Percentiles rank a stretch among this genome's conserved stretches.
Evolutionary conservation across 2,329 filamentous ascomycete species (phyloP).

Genomic region (Colletotrichum sp.): DNA sequence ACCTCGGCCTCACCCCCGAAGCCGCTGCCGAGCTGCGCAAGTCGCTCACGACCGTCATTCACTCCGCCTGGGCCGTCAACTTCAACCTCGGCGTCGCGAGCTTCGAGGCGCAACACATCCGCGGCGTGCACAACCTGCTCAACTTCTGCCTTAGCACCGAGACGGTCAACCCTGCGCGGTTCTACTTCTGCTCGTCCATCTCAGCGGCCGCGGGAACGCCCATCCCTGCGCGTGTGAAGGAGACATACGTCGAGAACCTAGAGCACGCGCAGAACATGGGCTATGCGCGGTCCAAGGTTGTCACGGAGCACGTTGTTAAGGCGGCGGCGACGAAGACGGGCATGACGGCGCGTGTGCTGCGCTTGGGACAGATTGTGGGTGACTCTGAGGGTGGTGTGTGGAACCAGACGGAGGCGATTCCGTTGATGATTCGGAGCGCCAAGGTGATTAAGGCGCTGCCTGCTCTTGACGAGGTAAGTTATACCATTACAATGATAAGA

Average conservation of each 20-base stretch:
- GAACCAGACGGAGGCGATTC: slow-evolving; percentile 55
- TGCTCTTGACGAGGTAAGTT: slow-evolving; percentile 37
- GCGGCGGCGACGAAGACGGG: slow-evolving; percentile 31
- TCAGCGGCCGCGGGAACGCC: slow-evolving; percentile 44
- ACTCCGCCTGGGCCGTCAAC: slow-evolving; percentile 60
- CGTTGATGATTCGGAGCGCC: slow-evolving; percentile 52
- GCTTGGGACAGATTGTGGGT: slow-evolving; percentile 51
- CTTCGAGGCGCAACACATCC: slow-evolving; percentile 52
- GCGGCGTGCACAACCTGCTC: slow-evolving; percentile 49
- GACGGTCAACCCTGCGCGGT: slow-evolving; percentile 35
- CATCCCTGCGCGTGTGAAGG: slow-evolving; percentile 36
- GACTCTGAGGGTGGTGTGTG: slow-evolving; percentile 50
- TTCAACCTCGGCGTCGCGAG: slow-evolving; percentile 54
- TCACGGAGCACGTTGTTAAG: slow-evolving; percentile 49
- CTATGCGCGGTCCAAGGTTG: slow-evolving; percentile 55
- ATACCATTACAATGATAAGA: no score
- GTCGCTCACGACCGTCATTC: slow-evolving; percentile 47
- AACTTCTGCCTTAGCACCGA: slow-evolving; percentile 40
- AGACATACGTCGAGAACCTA: slow-evolving; percentile 38
- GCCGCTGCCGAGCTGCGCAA: slow-evolving; percentile 29
- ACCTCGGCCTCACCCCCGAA: slow-evolving; percentile 41
- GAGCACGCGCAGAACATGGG: slow-evolving; percentile 52
- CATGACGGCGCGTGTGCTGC: slow-evolving; percentile 39
- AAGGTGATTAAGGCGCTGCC: slow-evolving; percentile 51
- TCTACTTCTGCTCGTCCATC: slow-evolving; percentile 51